Percentiles rank a stretch among this genome's conserved stretches.
These are phyloP conservation scores for Chrysoporthe austroafricana DNA, from an alignment of 2,329 filamentous ascomycete genomes.

Conservation along the genomic window DNA sequence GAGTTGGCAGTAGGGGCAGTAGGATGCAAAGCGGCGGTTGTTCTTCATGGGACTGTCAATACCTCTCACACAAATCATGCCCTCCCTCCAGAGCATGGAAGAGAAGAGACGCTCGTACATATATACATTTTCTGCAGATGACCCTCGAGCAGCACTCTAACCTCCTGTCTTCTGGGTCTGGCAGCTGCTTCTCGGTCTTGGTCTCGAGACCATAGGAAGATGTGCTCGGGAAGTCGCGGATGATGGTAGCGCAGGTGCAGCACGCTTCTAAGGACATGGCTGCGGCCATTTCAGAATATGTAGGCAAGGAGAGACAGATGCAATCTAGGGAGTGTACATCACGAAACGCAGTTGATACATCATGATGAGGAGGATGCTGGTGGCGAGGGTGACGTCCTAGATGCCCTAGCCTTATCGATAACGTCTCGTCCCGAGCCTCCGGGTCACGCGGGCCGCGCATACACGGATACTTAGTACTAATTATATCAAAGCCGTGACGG, in stretches of 20 bases:
- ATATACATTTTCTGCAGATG: slow-evolving; percentile 73
- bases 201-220: slow-evolving; percentile 46
- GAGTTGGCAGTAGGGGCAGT: slow-evolving; percentile 79
- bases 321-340: neutral
- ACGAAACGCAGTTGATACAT: neutral
- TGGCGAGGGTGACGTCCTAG: slow-evolving; percentile 26
- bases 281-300: neutral
- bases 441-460: neutral
- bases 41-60: slow-evolving; percentile 43
- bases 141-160: slow-evolving; percentile 71
- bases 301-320: neutral
- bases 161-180: slow-evolving; percentile 55
- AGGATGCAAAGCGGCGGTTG: slow-evolving; percentile 69
- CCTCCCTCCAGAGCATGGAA: neutral
- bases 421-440: neutral
- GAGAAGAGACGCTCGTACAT: slow-evolving; percentile 47
- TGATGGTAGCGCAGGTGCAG: slow-evolving; percentile 70
- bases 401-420: slow-evolving; percentile 26
- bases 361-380: slow-evolving; percentile 1
- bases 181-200: slow-evolving; percentile 63
- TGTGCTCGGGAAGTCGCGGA: slow-evolving; percentile 56
- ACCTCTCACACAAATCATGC: neutral
- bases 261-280: slow-evolving; percentile 52
- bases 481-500: no score
- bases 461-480: no score